phyloP scores from a whole-genome alignment of 2,329 filamentous ascomycete species.

The Colletotrichum tropicale region DNA sequence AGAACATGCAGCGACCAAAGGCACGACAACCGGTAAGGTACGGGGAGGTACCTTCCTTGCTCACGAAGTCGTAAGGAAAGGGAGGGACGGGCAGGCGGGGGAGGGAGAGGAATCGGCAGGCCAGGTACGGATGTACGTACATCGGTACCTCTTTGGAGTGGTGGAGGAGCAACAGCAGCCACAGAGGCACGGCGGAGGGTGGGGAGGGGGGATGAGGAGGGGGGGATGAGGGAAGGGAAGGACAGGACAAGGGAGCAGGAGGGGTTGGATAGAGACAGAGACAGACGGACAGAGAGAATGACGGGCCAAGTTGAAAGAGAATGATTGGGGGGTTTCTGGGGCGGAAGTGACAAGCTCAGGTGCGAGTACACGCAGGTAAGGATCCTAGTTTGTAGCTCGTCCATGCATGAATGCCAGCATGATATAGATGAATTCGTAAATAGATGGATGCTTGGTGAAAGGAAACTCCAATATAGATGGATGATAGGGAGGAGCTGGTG shows the following conservation, averaged over 20 bases:
- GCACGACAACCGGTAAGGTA: neutral
- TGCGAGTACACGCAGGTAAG: neutral
- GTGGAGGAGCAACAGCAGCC: slow-evolving; percentile 3
- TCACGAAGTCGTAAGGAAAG: neutral
- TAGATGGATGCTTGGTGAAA: neutral
- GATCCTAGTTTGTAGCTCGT: neutral
- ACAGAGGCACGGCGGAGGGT: neutral
- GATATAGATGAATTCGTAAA: neutral
- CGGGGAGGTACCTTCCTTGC: neutral
- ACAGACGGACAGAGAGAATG: neutral
- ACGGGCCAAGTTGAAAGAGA: slow-evolving; percentile 20
- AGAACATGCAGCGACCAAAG: slow-evolving; percentile 44
- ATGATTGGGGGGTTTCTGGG: neutral
- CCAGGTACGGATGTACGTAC: neutral
- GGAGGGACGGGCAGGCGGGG: slow-evolving; percentile 26
- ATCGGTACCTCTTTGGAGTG: slow-evolving; percentile 23
- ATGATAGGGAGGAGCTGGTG: neutral
- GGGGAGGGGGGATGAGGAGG: neutral
- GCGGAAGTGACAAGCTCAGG: neutral
- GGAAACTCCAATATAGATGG: neutral
- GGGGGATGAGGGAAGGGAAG: neutral
- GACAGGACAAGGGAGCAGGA: neutral
- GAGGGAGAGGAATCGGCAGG: slow-evolving; percentile 10
- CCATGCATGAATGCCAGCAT: neutral
- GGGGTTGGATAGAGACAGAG: slow-evolving; percentile 6